Evolutionary conservation across 179 eudicot genomes (phyloP).

Genomic region (Silene noctiflora): DNA sequence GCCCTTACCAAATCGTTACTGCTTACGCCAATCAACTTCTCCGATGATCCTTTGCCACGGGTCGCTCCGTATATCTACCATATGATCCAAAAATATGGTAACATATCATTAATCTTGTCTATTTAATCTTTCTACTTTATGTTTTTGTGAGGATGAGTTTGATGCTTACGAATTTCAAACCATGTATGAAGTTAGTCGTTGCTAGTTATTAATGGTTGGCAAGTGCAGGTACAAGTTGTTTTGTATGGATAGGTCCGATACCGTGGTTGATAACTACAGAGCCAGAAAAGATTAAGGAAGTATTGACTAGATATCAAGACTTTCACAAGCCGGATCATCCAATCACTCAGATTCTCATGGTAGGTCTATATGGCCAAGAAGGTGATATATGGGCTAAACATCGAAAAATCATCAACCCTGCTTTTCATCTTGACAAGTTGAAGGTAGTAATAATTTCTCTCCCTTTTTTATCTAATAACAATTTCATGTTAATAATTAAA

Average conservation of each 20-base stretch:
- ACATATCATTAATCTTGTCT: not conserved
- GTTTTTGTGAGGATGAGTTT: no score
- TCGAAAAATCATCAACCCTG: constrained; percentile 30
- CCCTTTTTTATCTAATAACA: no score
- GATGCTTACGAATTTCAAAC: not conserved
- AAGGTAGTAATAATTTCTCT: constrained; percentile 20
- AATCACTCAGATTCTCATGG: constrained; percentile 15
- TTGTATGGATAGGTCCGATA: constrained; percentile 21
- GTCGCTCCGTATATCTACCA: constrained; percentile 31
- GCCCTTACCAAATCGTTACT: constrained; percentile 7
- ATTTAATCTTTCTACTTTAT: not conserved
- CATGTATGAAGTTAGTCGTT: not conserved
- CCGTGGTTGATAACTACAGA: constrained; percentile 22
- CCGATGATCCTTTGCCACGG: constrained; percentile 30
- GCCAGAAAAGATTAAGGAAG: constrained; percentile 14
- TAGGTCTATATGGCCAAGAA: constrained; percentile 22
- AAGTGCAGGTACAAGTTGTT: constrained; percentile 14
- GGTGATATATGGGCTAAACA: constrained; percentile 33
- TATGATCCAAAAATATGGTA: constrained; percentile 33
- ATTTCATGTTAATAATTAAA: no score
- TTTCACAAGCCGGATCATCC: constrained; percentile 32
- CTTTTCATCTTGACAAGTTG: constrained; percentile 32
- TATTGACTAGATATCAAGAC: constrained; percentile 16
- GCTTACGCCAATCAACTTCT: constrained; percentile 25
- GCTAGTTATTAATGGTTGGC: no score